A percentile compares a stretch with the other conserved stretches of the same genome.
Conservation (phyloP, 2,329 filamentous ascomycete genomes). For the Fusarium robinianum region DNA sequence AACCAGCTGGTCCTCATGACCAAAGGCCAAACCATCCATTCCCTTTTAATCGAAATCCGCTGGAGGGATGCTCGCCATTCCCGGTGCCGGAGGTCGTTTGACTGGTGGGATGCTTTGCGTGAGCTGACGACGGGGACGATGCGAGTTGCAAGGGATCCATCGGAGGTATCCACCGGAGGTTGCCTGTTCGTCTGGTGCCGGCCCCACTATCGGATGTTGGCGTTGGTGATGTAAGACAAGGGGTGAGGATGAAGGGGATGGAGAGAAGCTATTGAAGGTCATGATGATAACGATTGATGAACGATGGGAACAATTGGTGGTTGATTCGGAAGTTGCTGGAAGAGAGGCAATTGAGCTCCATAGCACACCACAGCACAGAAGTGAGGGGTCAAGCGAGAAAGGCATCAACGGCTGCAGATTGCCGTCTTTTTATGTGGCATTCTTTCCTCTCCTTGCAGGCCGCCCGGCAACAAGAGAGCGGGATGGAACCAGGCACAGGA, state of each 20-base stretch:
- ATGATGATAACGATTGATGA: constrained; percentile 5
- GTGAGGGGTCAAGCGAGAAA: constrained; percentile 6
- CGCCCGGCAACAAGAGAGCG: constrained; percentile 1
- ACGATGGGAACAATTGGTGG: not conserved
- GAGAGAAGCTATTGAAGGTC: constrained; percentile 19
- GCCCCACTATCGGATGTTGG: constrained; percentile 40
- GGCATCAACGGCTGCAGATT: constrained; percentile 26
- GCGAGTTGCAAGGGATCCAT: constrained; percentile 29
- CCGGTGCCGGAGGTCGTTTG: constrained; percentile 29
- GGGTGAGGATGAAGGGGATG: not conserved
- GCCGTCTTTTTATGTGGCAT: constrained; percentile 35
- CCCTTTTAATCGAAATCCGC: constrained; percentile 11
- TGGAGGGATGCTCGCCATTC: constrained; percentile 20
- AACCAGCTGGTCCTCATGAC: constrained; percentile 21
- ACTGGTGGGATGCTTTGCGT: constrained; percentile 37
- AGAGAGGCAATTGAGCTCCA: constrained; percentile 6
- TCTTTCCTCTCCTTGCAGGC: constrained; percentile 23
- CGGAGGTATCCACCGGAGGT: constrained; percentile 31
- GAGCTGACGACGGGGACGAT: constrained; percentile 25
- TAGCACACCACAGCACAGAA: constrained; percentile 7
- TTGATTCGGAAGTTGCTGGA: constrained; percentile 3
- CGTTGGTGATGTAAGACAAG: constrained; percentile 28
- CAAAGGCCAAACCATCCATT: constrained; percentile 24
- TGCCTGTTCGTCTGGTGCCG: constrained; percentile 38
- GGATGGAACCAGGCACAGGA: constrained; percentile 27